A percentile compares a stretch with the other conserved stretches of the same genome.
Conservation (phyloP, 805 yeast genomes). For the Suhomyces kilbournensis region DNA sequence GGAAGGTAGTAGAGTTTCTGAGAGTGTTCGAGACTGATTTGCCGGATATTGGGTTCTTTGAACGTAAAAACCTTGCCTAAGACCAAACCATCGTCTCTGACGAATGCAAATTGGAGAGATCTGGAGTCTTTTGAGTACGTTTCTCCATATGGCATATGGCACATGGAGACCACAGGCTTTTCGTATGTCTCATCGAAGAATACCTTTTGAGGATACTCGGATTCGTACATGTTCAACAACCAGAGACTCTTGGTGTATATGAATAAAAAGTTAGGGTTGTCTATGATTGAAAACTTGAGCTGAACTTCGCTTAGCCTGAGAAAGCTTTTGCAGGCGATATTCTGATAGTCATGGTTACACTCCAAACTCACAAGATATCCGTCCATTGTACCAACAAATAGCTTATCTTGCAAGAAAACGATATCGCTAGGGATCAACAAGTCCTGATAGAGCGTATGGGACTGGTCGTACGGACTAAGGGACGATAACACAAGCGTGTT, state of each 20-base stretch:
- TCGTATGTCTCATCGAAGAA: slow-evolving; percentile 36
- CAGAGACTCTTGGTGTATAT: slow-evolving; percentile 28
- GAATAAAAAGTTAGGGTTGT: slow-evolving; percentile 21
- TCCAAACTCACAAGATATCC: slow-evolving; percentile 26
- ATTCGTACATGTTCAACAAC: slow-evolving; percentile 28
- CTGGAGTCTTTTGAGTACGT: background rate
- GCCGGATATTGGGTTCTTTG: slow-evolving; percentile 24
- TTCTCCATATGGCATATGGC: slow-evolving; percentile 11
- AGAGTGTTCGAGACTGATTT: slow-evolving; percentile 31
- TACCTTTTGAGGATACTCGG: slow-evolving; percentile 27
- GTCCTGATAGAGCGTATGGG: background rate
- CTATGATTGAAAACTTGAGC: slow-evolving; percentile 15
- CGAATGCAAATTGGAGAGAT: slow-evolving; percentile 12
- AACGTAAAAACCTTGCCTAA: slow-evolving; percentile 24
- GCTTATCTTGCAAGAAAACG: background rate
- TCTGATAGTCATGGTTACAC: background rate
- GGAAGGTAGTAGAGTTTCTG: slow-evolving; percentile 30
- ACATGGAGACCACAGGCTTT: slow-evolving; percentile 18
- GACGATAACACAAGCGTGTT: background rate
- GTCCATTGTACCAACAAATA: slow-evolving; percentile 31
- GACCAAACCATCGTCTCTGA: slow-evolving; percentile 38
- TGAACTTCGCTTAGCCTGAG: slow-evolving; percentile 27
- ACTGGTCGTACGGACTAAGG: slow-evolving; percentile 6
- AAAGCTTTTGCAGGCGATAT: slow-evolving; percentile 12
- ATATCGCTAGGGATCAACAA: slow-evolving; percentile 23